Evolutionary conservation across 768 basidiomycete species (phyloP), one percentile per base, ranked within the genome.

Genomic region (Omphalotus guepiniiformis): DNA sequence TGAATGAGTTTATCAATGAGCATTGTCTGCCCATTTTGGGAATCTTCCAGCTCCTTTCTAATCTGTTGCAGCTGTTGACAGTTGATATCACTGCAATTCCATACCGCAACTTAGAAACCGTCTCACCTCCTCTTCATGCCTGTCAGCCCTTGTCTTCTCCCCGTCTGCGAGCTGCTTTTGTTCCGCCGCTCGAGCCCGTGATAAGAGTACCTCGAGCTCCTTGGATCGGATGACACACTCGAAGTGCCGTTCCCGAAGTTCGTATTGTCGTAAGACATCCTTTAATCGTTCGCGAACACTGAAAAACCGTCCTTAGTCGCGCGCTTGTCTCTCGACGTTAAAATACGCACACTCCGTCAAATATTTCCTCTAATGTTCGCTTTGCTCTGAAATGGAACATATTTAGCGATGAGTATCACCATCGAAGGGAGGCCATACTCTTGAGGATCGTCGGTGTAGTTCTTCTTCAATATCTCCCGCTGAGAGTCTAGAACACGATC

Each of bases 171-270:
- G 71, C 55, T 90, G 85, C 63, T 85, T 87, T 63, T 91, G 88
- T 58, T 93, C 91, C 8, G 90, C 88, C 21, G 88, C 85, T 63
- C 90, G 83, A 35, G 91, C 91, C 26, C 89, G 81, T 39, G 91
- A 90, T 13, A 93, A 73, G 16, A 93, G 67, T 13, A 93, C 87
- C 61, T 93, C 91, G 19, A 93, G 76, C 64, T 93, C 91, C 66
- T 93, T 93, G 35, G 91, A 93, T 34, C 91, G 86, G 47, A 93
- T 84, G 23, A 93, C 85, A 53, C 88, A 91, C 68, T 93, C 91
- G 56, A 93, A 93, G 71, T 93, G 91, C 61, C 82, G 83, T 69
- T 93, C 91, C 50, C 91, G 85, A 47, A 92, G 80, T 59, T 93
- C 86, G 60, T 93, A 93, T 60, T 92, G 90, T 21, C 83, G 80